Base-by-base conservation (phyloP, 2,329 filamentous ascomycete species). In the Claviceps quebecensis region DNA sequence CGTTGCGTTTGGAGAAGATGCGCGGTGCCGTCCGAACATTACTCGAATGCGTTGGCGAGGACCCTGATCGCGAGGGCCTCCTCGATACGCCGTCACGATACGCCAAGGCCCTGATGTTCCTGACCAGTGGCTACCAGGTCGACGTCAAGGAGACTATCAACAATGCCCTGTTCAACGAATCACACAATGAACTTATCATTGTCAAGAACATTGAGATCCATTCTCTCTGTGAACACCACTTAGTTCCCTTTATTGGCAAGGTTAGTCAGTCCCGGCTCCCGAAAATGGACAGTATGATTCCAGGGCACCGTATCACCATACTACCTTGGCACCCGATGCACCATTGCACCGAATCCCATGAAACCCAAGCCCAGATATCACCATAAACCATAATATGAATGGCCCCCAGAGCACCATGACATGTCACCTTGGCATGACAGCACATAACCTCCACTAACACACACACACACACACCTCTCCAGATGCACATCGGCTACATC, bases 401-500 rank as follows among this genome's bases (percentile, higher is more conserved):
- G 23, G 7, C 1, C 29, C 4, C 4, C 29, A 34, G 29, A 34
- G 2, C 16, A 26, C 36, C 9, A 39, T 17, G 14, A 16, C 47
- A 29, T 29, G 13, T 29, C 19, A 19, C 13, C 13, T 41, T 22
- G 8, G 3, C 29, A 34, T 34, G 3, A 34, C 29, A 34, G 7
- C 26, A 19, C 19, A 19, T 9, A 13, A 5, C 13, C 41, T 44
- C 13, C 26, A n/a, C 22, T 45, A 5, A 26, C 43, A 14, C 16
- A 7, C 23, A 22, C n/a, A 19, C 19, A 19, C n/a, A 41, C 23
- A 26, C 6, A 26, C 23, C 17, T 11, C 7, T 16, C 13, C 58
- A 94, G 87, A 97, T 98, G 87, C 93, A 98, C 70, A 97, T 98
- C 60, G 93, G 90, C 53, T 98, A 98, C 69, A 97, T 98, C 56